A percentile compares a stretch with the other conserved stretches of the same genome.
phyloP scores from a whole-genome alignment of 768 basidiomycete species.

The Exidia glandulosa region DNA sequence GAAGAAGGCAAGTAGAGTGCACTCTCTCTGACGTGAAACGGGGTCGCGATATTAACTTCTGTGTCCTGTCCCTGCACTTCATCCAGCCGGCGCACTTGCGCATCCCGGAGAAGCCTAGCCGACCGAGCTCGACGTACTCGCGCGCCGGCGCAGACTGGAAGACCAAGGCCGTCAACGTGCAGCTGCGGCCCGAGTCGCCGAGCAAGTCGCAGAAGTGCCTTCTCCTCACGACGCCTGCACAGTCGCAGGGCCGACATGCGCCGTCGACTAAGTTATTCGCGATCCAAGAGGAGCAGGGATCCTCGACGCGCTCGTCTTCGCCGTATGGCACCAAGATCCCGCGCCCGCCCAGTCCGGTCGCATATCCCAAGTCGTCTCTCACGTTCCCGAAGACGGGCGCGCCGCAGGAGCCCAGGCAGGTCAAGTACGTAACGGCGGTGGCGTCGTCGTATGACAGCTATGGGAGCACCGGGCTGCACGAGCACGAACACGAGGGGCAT shows the following conservation, averaged over 20 bases:
- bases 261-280: not conserved
- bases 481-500: no score
- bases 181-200: not conserved
- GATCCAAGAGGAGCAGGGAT: not conserved
- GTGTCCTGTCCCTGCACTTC: not conserved
- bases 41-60: not conserved
- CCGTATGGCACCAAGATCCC: not conserved
- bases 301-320: not conserved
- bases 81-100: not conserved
- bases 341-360: not conserved
- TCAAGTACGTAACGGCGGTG: not conserved
- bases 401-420: not conserved
- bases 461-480: not conserved
- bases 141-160: not conserved
- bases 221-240: not conserved
- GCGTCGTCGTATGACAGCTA: not conserved
- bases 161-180: not conserved
- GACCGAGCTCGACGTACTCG: not conserved
- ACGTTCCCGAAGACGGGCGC: not conserved
- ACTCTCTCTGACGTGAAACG: no score
- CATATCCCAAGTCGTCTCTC: not conserved
- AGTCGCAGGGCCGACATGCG: not conserved
- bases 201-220: not conserved
- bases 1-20: slow-evolving; percentile 16
- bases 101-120: not conserved